These are phyloP conservation scores for Protomyces gravidus DNA, from an alignment of 1,139 yeast species.

Conservation along the genomic window DNA sequence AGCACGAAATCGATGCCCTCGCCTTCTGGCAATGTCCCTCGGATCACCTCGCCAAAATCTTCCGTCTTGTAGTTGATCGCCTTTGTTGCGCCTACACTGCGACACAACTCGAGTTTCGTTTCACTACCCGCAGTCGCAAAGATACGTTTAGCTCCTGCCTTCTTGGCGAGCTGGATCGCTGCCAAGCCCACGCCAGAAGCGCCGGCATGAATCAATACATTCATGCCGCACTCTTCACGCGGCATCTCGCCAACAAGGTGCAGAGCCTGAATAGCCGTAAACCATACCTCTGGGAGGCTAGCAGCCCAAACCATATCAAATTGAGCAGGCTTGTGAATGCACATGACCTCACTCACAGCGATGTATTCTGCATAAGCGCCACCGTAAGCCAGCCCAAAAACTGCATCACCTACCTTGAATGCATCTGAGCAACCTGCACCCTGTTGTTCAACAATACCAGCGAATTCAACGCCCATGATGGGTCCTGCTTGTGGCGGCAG, in stretches of 20 bases:
- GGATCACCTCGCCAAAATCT: conserved; percentile 37
- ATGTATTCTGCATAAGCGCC: conserved; percentile 44
- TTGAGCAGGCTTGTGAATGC: conserved; percentile 37
- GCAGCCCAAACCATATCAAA: conserved; percentile 39
- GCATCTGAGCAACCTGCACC: conserved; percentile 29
- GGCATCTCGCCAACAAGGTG: conserved; percentile 38
- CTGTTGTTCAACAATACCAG: conserved; percentile 38
- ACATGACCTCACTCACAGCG: conserved; percentile 37
- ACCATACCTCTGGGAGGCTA: conserved; percentile 43
- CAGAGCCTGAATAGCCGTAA: conserved; percentile 41
- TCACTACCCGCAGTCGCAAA: conserved; percentile 41
- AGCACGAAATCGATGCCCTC: conserved; percentile 38
- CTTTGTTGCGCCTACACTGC: conserved; percentile 34
- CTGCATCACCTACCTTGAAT: conserved; percentile 39
- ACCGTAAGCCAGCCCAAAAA: conserved; percentile 42
- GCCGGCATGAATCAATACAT: conserved; percentile 41
- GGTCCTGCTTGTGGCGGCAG: conserved; percentile 39
- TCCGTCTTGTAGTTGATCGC: conserved; percentile 39
- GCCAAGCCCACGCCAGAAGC: conserved; percentile 43
- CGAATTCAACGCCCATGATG: conserved; percentile 42
- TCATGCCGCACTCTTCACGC: conserved; percentile 36
- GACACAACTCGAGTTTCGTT: conserved; percentile 36
- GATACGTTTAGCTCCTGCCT: conserved; percentile 39
- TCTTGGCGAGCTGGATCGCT: conserved; percentile 42
- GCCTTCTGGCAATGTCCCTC: conserved; percentile 34